A percentile compares a stretch with the other conserved stretches of the same genome.
phyloP scores from a whole-genome alignment of 202 grass and related monocot species.

The Brachypodium distachyon region DNA sequence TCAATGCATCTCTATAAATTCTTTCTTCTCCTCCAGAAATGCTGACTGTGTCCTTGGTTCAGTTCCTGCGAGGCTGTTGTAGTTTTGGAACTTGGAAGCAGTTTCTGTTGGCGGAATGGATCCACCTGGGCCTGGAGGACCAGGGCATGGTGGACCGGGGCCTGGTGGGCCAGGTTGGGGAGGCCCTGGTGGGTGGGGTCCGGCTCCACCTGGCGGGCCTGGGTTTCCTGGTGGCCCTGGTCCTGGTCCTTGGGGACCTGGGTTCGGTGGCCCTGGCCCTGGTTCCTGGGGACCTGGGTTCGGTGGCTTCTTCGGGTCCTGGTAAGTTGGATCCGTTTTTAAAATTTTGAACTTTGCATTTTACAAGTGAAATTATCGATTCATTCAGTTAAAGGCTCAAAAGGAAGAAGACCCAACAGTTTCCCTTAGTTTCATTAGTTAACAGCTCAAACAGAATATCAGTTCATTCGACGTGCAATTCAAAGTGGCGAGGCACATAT shows the following conservation, averaged over 20 bases:
- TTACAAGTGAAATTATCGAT: background rate
- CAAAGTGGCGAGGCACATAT: too few relatives aligned
- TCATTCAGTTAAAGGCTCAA: background rate
- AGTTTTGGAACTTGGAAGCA: background rate
- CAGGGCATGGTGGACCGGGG: background rate
- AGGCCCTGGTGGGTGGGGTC: background rate
- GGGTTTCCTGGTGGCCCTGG: slow-evolving; percentile 8
- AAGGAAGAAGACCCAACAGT: background rate
- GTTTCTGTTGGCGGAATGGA: background rate
- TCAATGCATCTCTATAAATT: background rate
- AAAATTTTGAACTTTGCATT: background rate
- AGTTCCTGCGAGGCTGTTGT: background rate
- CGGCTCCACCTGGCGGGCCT: background rate
- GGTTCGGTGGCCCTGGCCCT: slow-evolving; percentile 24
- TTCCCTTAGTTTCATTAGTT: background rate
- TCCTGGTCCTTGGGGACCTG: slow-evolving; percentile 26
- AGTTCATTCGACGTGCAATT: background rate
- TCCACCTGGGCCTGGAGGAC: background rate
- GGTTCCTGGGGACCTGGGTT: slow-evolving; percentile 31
- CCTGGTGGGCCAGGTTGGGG: background rate
- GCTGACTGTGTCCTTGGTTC: background rate
- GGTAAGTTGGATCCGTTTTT: slow-evolving; percentile 18
- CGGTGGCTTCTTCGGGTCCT: slow-evolving; percentile 38
- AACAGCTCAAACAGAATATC: background rate
- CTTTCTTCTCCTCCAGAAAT: background rate